Conservation (phyloP, 257 asterid genomes). For the Solanum infundibuliforme region DNA sequence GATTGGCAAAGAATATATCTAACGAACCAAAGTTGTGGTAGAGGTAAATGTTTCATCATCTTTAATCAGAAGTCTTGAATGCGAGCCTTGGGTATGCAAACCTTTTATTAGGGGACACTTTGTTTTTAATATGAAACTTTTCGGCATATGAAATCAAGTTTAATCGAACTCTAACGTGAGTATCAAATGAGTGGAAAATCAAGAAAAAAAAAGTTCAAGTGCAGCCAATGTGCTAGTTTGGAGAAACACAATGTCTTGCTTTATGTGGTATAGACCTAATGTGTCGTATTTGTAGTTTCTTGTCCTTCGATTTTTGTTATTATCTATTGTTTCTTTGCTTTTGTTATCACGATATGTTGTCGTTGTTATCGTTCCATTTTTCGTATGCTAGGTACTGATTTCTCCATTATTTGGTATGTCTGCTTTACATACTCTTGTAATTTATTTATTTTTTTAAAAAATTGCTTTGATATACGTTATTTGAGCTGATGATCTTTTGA, state of each 20-base stretch:
- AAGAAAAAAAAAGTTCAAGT: not conserved
- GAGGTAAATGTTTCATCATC: not conserved
- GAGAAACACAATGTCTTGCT: not conserved
- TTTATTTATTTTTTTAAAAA: too few relatives aligned
- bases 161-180: not conserved
- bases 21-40: not conserved
- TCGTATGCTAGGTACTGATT: not conserved
- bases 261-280: too few relatives aligned
- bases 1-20: not conserved
- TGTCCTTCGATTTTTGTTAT: not conserved
- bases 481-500: fast-evolving
- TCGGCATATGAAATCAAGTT: not conserved
- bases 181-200: not conserved
- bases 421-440: too few relatives aligned
- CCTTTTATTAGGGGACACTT: not conserved
- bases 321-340: too few relatives aligned
- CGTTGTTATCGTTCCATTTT: not conserved
- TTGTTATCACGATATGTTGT: too few relatives aligned
- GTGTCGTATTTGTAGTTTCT: too few relatives aligned
- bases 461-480: too few relatives aligned
- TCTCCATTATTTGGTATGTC: too few relatives aligned
- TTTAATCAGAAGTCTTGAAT: not conserved
- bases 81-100: not conserved
- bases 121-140: not conserved
- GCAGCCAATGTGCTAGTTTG: not conserved